Base-by-base conservation (phyloP, 2,329 filamentous ascomycete genomes). In the Xylaria sp. region DNA sequence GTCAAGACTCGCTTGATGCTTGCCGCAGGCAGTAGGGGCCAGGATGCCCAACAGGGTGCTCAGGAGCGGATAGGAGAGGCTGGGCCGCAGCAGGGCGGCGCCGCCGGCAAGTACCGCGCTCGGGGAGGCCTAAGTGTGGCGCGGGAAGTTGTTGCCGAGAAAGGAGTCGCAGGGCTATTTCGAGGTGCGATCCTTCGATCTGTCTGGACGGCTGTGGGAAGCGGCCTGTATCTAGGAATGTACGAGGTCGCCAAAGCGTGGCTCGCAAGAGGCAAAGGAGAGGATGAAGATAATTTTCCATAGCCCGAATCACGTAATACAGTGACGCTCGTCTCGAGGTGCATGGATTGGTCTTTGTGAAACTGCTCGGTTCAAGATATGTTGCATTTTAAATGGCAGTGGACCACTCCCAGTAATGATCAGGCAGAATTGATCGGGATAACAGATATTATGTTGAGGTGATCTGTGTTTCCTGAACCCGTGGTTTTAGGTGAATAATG, bases 211-310 rank as follows among this genome's bases (percentile, higher is more conserved):
- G 91, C 93, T 63, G 73, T 97, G 5, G 93, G 94, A 0, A 92
- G 92, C 77, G 94, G 94, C 3, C 81, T 97, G 65, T 97, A 97
- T 83, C 82, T 97, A 51, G 93, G 93, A 28, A 91, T 92, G 52
- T 97, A 97, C 81, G 94, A 97, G 80, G 90, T 90, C 72, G 91
- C 92, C 10, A 90, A 93, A 76, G 83, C 88, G 48, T 93, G 88
- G 84, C 79, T 91, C 71, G 83, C 81, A 59, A 76, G 79, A 56
- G 78, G 80, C 63, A 86, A 84, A 71, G 80, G 73, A 51, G 82
- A 84, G 57, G 82, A 84, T 18, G 84, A 79, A 13, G 59, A 72
- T 9, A 61, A 61, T 34, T 70, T 73, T 44, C 69, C 69, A 41
- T 73, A 66, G 71, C 25, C 39, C 63, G 48, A 58, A 51, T 34